Conservation (phyloP, 208 protist species). For the Wallacemonas sp. region DNA sequence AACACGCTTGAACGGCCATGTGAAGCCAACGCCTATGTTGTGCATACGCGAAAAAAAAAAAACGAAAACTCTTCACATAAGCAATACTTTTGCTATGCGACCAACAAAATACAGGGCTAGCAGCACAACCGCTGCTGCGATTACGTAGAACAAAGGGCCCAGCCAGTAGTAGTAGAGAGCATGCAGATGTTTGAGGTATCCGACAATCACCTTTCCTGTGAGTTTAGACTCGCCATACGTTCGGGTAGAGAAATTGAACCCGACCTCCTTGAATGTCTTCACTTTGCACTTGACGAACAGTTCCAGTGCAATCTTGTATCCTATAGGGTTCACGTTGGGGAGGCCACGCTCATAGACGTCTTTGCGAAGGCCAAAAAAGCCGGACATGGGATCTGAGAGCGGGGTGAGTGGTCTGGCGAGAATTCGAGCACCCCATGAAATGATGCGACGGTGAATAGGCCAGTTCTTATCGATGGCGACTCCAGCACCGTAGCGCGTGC, state of each 20-base stretch:
- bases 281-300: constrained; percentile 89
- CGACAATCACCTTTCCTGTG: constrained; percentile 85
- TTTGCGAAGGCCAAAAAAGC: constrained; percentile 88
- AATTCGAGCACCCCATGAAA: constrained; percentile 82
- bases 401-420: constrained; percentile 86
- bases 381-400: constrained; percentile 93
- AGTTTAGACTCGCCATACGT: constrained; percentile 86
- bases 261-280: constrained; percentile 65
- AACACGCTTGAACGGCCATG: no score
- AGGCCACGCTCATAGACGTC: constrained; percentile 52
- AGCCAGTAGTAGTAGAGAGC: constrained; percentile 72
- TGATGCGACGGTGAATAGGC: constrained; percentile 84
- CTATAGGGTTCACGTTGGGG: constrained; percentile 73
- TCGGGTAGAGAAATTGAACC: constrained; percentile 84
- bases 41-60: no score
- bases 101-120: constrained; percentile 15
- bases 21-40: no score
- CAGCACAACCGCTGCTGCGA: constrained; percentile 26
- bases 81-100: neutral
- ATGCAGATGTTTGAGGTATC: constrained; percentile 83
- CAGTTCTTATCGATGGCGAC: constrained; percentile 85
- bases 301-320: constrained; percentile 94
- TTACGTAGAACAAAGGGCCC: constrained; percentile 39
- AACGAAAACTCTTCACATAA: no score
- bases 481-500: constrained; percentile 81